phyloP scores from a whole-genome alignment of 2,329 filamentous ascomycete genomes.

The Capronia epimyces region DNA sequence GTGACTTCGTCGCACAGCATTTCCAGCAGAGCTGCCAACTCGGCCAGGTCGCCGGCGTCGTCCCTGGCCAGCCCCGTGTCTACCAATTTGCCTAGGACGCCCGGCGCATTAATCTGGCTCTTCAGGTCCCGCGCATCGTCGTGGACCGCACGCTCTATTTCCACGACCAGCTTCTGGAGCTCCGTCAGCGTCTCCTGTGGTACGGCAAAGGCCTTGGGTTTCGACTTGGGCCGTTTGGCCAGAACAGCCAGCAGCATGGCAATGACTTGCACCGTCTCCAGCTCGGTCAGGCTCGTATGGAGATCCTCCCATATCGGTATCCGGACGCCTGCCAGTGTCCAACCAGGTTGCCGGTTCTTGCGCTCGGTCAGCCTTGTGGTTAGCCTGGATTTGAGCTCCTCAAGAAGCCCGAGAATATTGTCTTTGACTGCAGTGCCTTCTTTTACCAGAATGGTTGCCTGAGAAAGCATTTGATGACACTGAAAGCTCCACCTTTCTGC shows the following conservation, averaged over 20 bases:
- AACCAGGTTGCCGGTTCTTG: slow-evolving; percentile 3
- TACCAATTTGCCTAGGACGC: slow-evolving; percentile 40
- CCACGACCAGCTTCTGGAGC: slow-evolving; percentile 9
- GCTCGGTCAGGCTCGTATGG: slow-evolving; percentile 36
- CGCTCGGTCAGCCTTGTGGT: not conserved
- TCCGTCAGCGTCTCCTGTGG: slow-evolving; percentile 7
- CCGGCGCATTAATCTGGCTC: slow-evolving; percentile 36
- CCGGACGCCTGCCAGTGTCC: slow-evolving; percentile 16
- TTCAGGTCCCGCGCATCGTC: slow-evolving; percentile 37
- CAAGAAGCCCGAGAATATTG: not conserved
- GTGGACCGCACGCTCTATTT: slow-evolving; percentile 33
- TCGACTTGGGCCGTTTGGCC: slow-evolving; percentile 12
- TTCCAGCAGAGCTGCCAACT: slow-evolving; percentile 31
- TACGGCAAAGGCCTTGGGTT: slow-evolving; percentile 6
- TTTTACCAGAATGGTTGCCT: slow-evolving; percentile 4
- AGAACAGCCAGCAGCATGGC: slow-evolving; percentile 32
- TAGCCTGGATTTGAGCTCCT: slow-evolving; percentile 10
- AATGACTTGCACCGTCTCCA: slow-evolving; percentile 41
- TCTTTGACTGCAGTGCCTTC: slow-evolving; percentile 4
- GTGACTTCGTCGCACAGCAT: slow-evolving; percentile 36
- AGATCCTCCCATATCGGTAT: slow-evolving; percentile 40
- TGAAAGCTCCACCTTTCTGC: slow-evolving; percentile 11
- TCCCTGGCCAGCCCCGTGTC: slow-evolving; percentile 35
- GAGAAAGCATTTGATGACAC: slow-evolving; percentile 9
- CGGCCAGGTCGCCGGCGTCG: not conserved